Evolutionary conservation across 257 asterid species (phyloP), one percentile per base, ranked within the genome.

Genomic region (Rubia yunnanensis): DNA sequence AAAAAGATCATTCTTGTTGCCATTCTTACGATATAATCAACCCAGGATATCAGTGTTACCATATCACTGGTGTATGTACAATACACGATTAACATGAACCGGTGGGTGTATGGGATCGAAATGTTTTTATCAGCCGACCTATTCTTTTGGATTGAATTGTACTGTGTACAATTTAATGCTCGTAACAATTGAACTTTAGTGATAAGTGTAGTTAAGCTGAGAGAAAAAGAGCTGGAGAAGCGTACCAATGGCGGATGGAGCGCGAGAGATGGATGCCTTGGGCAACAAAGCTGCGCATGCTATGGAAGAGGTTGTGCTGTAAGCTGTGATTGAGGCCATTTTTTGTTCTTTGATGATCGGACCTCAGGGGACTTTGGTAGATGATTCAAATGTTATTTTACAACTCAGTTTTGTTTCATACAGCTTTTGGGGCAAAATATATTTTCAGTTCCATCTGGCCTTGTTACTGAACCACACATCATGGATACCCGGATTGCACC

Each of bases 271-370:
- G 59, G 79, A 34, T 4, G 82, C 77, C 81, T 76, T 82, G 49
- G 65, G 87, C n/a, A 80, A 44, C 55, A 80, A 74, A 72, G 91
- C 80, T 34, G 80, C 80, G 77, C 84, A 80, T 69, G 91, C 74
- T 10, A 83, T 27, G 4, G 80, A 77, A 6, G 92, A 79, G 64
- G 87, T 67, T 10, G 94, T 44, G 63, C 84, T 66, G 83, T 81
- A 77, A 56, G 92, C 86, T 6, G 88, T 77, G 84, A 84, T 66
- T 70, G 91, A 76, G 67, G 95, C 94, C 98, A 86, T 90, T 41
- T 68, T 60, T 27, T 39, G 14, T 26, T 13, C 32, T 10, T 68
- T 44, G 27, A 30, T 49, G 34, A 61, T 60, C 70, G 26, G 68
- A 67, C 28, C 52, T 27, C 69, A 10, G 55, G 59, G 53, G 53